Evolutionary conservation across 2,329 filamentous ascomycete species (phyloP).

Genomic region (Penicillium sclerotiorum): DNA sequence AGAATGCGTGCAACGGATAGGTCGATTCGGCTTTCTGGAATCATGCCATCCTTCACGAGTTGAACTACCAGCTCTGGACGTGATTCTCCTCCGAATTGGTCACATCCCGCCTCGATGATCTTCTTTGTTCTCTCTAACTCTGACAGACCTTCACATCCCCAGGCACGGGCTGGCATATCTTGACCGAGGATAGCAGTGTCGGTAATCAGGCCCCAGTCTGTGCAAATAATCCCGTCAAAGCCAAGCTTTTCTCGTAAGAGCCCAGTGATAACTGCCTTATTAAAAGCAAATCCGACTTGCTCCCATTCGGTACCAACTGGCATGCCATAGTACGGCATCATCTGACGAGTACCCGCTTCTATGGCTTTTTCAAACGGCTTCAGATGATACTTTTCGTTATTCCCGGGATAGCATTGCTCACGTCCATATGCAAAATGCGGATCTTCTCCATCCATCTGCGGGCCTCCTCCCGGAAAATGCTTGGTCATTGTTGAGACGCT

Average conservation of each 20-base stretch:
- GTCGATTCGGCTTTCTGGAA: slow-evolving; percentile 51
- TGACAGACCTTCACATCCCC: slow-evolving; percentile 53
- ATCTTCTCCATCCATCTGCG: slow-evolving; percentile 55
- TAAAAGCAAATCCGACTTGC: slow-evolving; percentile 51
- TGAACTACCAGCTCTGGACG: slow-evolving; percentile 48
- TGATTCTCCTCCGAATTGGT: slow-evolving; percentile 57
- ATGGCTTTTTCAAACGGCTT: not conserved
- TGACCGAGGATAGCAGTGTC: slow-evolving; percentile 43
- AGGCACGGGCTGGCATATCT: slow-evolving; percentile 24
- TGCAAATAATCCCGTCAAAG: slow-evolving; percentile 56
- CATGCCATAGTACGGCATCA: slow-evolving; percentile 1
- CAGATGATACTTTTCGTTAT: slow-evolving; percentile 46
- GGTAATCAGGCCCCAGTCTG: slow-evolving; percentile 58
- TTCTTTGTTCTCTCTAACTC: slow-evolving; percentile 46
- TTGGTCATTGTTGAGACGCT: slow-evolving; percentile 49
- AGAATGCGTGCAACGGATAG: slow-evolving; percentile 51
- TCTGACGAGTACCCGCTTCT: not conserved
- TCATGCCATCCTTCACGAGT: slow-evolving; percentile 18
- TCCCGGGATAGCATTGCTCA: slow-evolving; percentile 54
- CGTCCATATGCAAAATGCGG: slow-evolving; percentile 58
- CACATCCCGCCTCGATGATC: slow-evolving; percentile 55
- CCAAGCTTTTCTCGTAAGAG: slow-evolving; percentile 53
- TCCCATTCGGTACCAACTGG: not conserved
- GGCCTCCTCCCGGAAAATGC: slow-evolving; percentile 57
- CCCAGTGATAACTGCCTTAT: slow-evolving; percentile 55